phyloP scores from a whole-genome alignment of 208 protist genomes.

The Trypanosoma mega region DNA sequence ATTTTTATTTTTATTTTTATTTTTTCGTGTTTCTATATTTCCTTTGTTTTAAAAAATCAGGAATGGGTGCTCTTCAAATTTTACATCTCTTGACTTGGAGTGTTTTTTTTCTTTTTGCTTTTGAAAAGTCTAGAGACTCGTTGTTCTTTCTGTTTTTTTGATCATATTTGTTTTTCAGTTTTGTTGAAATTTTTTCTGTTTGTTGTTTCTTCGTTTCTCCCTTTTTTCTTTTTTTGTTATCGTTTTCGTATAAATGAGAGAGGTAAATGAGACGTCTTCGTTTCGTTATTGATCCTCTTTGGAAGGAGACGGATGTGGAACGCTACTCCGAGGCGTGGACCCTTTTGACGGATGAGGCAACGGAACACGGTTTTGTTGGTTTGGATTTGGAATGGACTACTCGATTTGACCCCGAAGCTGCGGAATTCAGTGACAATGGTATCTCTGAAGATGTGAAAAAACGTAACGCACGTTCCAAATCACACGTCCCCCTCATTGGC shows the following conservation, averaged over 20 bases:
- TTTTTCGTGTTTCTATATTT: no score
- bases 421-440: background rate
- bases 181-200: slow-evolving; percentile 21
- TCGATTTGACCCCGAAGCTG: background rate
- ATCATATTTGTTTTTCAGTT: slow-evolving; percentile 8
- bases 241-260: background rate
- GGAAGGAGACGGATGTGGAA: slow-evolving; percentile 33
- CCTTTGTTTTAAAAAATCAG: no score
- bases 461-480: background rate
- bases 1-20: no score
- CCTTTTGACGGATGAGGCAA: slow-evolving; percentile 30
- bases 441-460: background rate
- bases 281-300: slow-evolving; percentile 45
- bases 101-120: no score
- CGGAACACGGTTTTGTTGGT: slow-evolving; percentile 39
- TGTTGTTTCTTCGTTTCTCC: slow-evolving; percentile 8
- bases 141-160: slow-evolving; percentile 4
- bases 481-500: slow-evolving; percentile 9
- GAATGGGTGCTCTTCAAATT: no score
- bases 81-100: no score
- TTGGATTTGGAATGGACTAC: slow-evolving; percentile 72
- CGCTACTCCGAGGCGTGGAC: slow-evolving; percentile 29
- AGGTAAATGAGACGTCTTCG: background rate
- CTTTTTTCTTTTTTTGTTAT: slow-evolving; percentile 11
- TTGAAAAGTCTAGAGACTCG: no score